Evolutionary conservation across 2,329 filamentous ascomycete genomes (phyloP).

Genomic region (Hypoxylon sp.): DNA sequence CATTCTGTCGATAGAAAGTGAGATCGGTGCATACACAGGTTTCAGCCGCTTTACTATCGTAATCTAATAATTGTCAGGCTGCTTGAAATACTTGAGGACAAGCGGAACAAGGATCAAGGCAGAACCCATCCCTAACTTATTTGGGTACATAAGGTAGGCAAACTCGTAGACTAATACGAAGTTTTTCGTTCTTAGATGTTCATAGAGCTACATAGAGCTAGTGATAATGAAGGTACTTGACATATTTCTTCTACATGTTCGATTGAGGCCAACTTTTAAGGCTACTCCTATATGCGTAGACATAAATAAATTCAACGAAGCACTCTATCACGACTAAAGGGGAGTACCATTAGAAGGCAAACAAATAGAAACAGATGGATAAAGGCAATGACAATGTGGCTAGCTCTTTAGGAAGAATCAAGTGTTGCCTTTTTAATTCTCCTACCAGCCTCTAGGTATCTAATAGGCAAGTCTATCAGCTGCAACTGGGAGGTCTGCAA

Average conservation of each 20-base stretch:
- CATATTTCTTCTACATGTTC: background rate
- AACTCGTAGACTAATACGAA: background rate
- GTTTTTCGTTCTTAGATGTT: background rate
- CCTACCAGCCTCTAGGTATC: too few species aligned
- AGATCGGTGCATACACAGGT: background rate
- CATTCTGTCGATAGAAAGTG: background rate
- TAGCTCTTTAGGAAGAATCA: too few species aligned
- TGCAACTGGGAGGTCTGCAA: too few species aligned
- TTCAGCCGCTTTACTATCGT: too few species aligned
- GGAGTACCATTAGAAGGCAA: too few species aligned
- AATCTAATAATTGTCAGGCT: background rate
- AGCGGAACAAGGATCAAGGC: background rate
- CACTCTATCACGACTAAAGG: too few species aligned
- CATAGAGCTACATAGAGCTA: background rate
- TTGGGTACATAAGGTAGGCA: too few species aligned
- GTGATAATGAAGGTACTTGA: background rate
- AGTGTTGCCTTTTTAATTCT: too few species aligned
- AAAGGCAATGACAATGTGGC: too few species aligned
- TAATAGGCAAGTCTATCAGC: too few species aligned
- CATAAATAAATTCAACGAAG: too few species aligned
- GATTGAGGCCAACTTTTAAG: background rate
- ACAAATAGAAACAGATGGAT: too few species aligned
- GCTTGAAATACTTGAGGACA: background rate
- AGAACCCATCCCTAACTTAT: background rate
- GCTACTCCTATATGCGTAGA: background rate